Evolutionary conservation across 139 green algal species (phyloP), one percentile per base, ranked within the genome.

Genomic region (Pleodorina starrii): DNA sequence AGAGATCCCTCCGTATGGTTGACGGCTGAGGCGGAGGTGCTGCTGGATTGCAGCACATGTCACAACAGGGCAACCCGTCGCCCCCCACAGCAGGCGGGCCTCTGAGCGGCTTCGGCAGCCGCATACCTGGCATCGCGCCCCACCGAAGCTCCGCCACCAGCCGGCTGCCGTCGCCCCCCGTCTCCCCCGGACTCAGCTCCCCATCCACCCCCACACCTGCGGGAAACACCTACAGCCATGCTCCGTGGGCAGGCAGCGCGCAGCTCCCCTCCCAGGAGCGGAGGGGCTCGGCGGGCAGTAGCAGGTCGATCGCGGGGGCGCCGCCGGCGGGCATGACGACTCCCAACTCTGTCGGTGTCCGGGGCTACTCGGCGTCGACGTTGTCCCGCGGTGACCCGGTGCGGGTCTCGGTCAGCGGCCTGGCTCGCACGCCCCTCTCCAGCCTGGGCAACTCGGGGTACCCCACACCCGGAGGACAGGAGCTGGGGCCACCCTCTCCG

Each of bases 141-240:
- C 1, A 21, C 27, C 59, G 81, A 2, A 68, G 60, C 21, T 42
- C 42, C 0, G 40, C 42, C 40, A 77, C 23, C 43, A 60, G 36
- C 2, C 60, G 81, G 0, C 29, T 87, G 7, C 81, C 81, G 2
- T 87, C 81, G 11, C 81, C 81, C 21, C 81, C 81, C 0, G 60
- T 87, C 12, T 78, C 60, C 7, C 81, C 81, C 10, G 60, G 27
- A 4, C 42, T 87, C 16, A 68, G 42, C 60, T 78, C 60, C 12
- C 81, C 81, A 1, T 77, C 63, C 63, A 73, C 11, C 21, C 27
- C 63, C 16, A 38, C n/a, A 73, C 19, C 63, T 38, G 32, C 63
- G 5, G 54, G 54, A 25, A 66, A 66, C 54, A n/a, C n/a, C n/a
- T n/a, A n/a, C n/a, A 66, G 54, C 54, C 25, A 12, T 66, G 54